Percentiles rank a stretch among this genome's conserved stretches.
Conservation (phyloP, 1,284 basidiomycete genomes). For the Apiotrichum sp. region DNA sequence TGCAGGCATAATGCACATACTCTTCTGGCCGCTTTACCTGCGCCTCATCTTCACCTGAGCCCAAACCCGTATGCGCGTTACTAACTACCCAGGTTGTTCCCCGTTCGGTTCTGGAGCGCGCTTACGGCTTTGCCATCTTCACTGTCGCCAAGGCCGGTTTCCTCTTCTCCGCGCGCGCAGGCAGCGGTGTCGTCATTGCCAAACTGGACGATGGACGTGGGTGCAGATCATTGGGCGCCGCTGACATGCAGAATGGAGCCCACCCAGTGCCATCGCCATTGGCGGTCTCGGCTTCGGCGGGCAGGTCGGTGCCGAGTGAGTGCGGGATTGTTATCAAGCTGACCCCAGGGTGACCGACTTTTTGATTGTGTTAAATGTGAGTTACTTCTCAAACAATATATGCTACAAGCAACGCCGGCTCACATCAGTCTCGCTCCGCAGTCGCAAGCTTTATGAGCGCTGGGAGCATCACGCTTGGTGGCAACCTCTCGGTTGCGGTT, state of each 20-base stretch:
- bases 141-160: slow-evolving; percentile 56
- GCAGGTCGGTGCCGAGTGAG: slow-evolving; percentile 54
- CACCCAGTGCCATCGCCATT: slow-evolving; percentile 91
- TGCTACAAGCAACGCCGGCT: slow-evolving; percentile 1
- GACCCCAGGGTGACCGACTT: slow-evolving; percentile 73
- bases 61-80: too few relatives aligned
- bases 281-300: slow-evolving; percentile 86
- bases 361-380: slow-evolving; percentile 78
- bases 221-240: slow-evolving; percentile 35
- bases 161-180: slow-evolving; percentile 60
- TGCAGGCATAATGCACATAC: slow-evolving; percentile 1
- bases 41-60: background rate
- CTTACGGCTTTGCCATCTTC: slow-evolving; percentile 54
- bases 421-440: slow-evolving; percentile 45
- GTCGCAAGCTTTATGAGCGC: slow-evolving; percentile 90
- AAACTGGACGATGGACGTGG: slow-evolving; percentile 72
- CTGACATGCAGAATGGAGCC: slow-evolving; percentile 67
- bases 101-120: slow-evolving; percentile 36
- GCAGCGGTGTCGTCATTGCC: slow-evolving; percentile 88
- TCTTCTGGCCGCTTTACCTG: too few relatives aligned
- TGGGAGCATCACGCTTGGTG: slow-evolving; percentile 61
- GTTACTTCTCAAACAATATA: background rate
- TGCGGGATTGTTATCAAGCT: background rate
- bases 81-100: slow-evolving; percentile 45
- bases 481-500: slow-evolving; percentile 58